Evolutionary conservation across 2,329 filamentous ascomycete species (phyloP).

Genomic region (Paecilomyces fulvus): DNA sequence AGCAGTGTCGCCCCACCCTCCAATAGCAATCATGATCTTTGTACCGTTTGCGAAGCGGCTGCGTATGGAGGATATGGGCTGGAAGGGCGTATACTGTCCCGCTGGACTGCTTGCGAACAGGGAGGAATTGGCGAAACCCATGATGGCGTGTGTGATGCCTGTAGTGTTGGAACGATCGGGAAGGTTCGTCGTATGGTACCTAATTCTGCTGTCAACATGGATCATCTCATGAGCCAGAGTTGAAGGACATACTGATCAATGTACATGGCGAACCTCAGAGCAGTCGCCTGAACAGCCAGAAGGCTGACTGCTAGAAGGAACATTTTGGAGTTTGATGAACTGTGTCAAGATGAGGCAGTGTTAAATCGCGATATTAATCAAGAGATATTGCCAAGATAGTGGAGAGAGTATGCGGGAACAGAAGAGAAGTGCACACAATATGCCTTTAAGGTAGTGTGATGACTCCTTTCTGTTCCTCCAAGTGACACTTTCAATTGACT

Average conservation of each 20-base stretch:
- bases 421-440: background rate
- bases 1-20: conserved; percentile 62
- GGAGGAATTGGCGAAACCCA: conserved; percentile 46
- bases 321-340: conserved; percentile 8
- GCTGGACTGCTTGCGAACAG: conserved; percentile 41
- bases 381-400: background rate
- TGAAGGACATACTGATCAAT: conserved; percentile 36
- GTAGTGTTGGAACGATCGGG: conserved; percentile 27
- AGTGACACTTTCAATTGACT: background rate
- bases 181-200: conserved; percentile 34
- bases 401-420: background rate
- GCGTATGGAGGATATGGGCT: conserved; percentile 44
- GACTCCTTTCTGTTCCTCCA: background rate
- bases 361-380: background rate
- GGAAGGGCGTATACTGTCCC: conserved; percentile 45
- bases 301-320: conserved; percentile 18
- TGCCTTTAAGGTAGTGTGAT: background rate
- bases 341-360: too few relatives aligned
- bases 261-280: conserved; percentile 36
- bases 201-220: conserved; percentile 10
- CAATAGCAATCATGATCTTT: conserved; percentile 62
- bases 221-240: background rate
- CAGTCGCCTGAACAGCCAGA: conserved; percentile 21
- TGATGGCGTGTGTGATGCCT: conserved; percentile 48
- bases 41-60: conserved; percentile 46